Evolutionary conservation across 106 monocot species (phyloP), one percentile per base, ranked within the genome.

Genomic region (Vanilla planifolia): DNA sequence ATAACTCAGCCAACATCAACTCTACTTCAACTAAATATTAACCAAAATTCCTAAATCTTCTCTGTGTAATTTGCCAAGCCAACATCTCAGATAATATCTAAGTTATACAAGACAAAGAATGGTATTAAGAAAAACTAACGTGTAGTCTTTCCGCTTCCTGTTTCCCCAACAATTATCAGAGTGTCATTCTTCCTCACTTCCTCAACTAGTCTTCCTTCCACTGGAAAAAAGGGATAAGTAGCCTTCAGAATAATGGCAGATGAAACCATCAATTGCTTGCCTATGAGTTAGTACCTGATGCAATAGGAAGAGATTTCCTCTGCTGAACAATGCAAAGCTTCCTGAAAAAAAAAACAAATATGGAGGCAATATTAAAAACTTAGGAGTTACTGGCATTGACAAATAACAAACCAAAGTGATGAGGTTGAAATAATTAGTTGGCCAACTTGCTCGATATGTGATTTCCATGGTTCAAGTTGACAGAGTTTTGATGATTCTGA

Each of bases 71-170:
- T 15, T 55, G 3, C 30, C 8, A 55, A 29, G 53, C 14, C 27
- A 15, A 13, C 16, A 13, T n/a, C 10, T 30, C 28, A 1, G 55
- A 30, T 15, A 66, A 48, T 8, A 6, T 7, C 4, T 16, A 8
- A 15, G 24, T 22, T 5, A 19, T 8, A 60, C 7, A 43, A 13
- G 22, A 47, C 6, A 23, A 51, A 50, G 32, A 44, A 47, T 30
- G 6, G 1, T 28, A 29, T 52, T 22, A 32, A 55, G 43, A 20
- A 9, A 10, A 3, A 43, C 85, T 72, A 48, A 95, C 95, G 96
- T 1, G 96, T 96, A 13, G 96, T 96, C 61, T 96, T 96, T 15
- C 96, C 96, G 45, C 96, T 96, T 64, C 96, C 96, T 0, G 96
- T 96, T 74, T 96, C 96, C 1, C 90, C 90, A 47, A 91, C 96